A percentile compares a stretch with the other conserved stretches of the same genome.
phyloP scores from a whole-genome alignment of 208 protist species.

The Acanthamoeba quina region DNA sequence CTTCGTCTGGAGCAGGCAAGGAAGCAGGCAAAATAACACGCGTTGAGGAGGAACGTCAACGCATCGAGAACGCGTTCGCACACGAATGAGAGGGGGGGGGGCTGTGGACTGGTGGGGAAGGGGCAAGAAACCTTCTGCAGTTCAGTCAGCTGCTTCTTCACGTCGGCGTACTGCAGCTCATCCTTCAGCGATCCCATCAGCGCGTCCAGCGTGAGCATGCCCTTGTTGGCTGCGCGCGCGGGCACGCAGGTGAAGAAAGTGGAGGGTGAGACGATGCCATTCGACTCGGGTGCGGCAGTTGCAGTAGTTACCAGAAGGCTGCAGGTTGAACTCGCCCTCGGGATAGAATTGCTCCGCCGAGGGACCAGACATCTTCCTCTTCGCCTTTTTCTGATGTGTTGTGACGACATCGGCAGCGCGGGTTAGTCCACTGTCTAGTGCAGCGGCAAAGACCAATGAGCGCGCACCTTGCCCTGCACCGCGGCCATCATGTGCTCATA shows the following conservation, averaged over 20 bases:
- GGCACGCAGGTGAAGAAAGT: neutral
- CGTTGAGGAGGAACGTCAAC: neutral
- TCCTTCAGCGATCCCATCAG: constrained; percentile 68
- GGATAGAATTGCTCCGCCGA: constrained; percentile 63
- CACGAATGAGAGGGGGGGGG: too few relatives aligned
- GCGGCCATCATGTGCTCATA: constrained; percentile 71
- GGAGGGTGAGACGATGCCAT: neutral
- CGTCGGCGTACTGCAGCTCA: constrained; percentile 1
- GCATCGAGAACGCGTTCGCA: too few relatives aligned
- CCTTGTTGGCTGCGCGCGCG: neutral
- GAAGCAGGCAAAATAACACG: neutral
- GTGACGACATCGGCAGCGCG: too few relatives aligned
- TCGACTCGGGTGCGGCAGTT: neutral
- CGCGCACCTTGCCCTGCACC: constrained; percentile 42
- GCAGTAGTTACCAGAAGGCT: constrained; percentile 12
- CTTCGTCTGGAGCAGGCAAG: neutral
- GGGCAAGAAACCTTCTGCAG: constrained; percentile 34
- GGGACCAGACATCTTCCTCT: constrained; percentile 11
- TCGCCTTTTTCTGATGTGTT: constrained; percentile 16
- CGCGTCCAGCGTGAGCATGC: constrained; percentile 38
- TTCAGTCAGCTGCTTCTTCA: constrained; percentile 38
- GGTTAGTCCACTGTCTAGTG: neutral
- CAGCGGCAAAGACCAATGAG: neutral
- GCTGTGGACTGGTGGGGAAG: too few relatives aligned
- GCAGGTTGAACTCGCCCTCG: constrained; percentile 63